Conservation (phyloP, 2,329 filamentous ascomycete genomes). For the Chaetomium globosum region DNA sequence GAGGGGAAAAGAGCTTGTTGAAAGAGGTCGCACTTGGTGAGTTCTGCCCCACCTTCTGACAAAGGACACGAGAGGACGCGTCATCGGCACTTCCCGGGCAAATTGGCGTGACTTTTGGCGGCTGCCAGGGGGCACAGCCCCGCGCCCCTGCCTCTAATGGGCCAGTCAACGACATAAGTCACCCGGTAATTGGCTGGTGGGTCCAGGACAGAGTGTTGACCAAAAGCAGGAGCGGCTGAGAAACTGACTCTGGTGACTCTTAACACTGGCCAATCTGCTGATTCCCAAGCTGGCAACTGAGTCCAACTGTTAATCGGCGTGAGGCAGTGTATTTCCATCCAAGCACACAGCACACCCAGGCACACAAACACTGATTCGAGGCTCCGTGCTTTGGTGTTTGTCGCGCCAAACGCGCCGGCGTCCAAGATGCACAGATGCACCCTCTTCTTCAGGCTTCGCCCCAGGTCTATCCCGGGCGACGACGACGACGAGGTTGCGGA, state of each 20-base stretch:
- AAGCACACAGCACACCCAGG: background rate
- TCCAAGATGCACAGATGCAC: slow-evolving; percentile 21
- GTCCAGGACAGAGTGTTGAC: background rate
- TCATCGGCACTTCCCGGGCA: slow-evolving; percentile 35
- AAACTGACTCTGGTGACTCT: background rate
- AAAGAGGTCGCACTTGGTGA: background rate
- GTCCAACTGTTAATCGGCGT: background rate
- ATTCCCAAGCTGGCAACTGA: slow-evolving; percentile 4
- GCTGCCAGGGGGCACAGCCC: slow-evolving; percentile 23
- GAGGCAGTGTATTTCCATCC: background rate
- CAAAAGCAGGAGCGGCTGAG: slow-evolving; percentile 8
- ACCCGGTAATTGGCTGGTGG: slow-evolving; percentile 8
- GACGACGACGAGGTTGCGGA: slow-evolving; percentile 14
- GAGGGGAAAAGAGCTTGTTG: background rate
- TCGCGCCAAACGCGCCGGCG: background rate
- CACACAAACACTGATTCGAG: background rate
- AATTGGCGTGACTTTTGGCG: slow-evolving; percentile 21
- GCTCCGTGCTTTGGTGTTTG: background rate
- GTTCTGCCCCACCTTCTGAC: background rate
- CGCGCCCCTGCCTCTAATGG: slow-evolving; percentile 3
- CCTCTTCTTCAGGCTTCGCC: background rate
- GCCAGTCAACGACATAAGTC: background rate
- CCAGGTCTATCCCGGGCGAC: background rate
- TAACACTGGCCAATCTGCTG: background rate
- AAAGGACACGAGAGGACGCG: slow-evolving; percentile 30